phyloP scores from a whole-genome alignment of 768 basidiomycete species.

The Suillus luteus region DNA sequence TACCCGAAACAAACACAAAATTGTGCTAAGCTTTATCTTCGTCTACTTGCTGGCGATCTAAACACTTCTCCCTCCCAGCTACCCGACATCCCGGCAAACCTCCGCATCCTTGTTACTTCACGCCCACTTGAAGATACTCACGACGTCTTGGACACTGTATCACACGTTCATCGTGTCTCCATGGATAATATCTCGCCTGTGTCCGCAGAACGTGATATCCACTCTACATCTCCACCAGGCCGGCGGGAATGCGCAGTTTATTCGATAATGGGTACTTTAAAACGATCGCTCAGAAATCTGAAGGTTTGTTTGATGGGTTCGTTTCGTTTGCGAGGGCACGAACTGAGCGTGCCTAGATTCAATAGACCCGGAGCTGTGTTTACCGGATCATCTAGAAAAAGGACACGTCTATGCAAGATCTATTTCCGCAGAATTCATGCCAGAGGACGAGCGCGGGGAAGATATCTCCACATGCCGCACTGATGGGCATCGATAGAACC shows the following conservation, averaged over 20 bases:
- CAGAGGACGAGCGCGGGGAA: not conserved
- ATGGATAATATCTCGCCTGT: constrained; percentile 3
- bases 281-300: constrained; percentile 3
- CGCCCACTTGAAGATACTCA: constrained; percentile 12
- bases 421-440: not conserved
- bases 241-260: not conserved
- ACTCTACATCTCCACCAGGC: constrained; percentile 5
- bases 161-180: not conserved
- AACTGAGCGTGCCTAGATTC: not conserved
- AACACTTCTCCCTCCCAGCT: not conserved
- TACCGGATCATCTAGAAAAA: not conserved
- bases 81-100: constrained; percentile 6
- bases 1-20: no score
- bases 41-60: constrained; percentile 2
- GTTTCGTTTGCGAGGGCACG: constrained; percentile 13
- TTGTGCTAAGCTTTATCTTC: constrained; percentile 10
- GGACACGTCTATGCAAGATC: constrained; percentile 1
- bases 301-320: constrained; percentile 13
- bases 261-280: not conserved
- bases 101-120: constrained; percentile 22
- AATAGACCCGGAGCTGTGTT: not conserved
- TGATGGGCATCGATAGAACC: constrained; percentile 10
- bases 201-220: constrained; percentile 10
- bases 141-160: constrained; percentile 10
- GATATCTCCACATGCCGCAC: not conserved